Percentiles rank a stretch among this genome's conserved stretches.
Evolutionary conservation across 352 stramenopile genomes (phyloP).

Genomic region (Phytophthora litchii): DNA sequence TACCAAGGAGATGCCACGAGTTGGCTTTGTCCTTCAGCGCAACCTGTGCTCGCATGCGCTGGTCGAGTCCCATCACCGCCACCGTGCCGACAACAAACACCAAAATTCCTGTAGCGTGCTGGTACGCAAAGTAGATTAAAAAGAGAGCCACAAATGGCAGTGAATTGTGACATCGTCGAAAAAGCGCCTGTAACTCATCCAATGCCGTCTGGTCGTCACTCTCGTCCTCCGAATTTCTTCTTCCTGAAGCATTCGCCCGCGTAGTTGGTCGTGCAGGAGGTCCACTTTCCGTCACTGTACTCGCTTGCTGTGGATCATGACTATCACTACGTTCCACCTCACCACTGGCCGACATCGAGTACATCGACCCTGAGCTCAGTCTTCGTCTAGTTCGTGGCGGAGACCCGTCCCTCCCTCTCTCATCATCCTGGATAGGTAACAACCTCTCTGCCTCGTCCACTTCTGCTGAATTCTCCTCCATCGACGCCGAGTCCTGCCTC

Average conservation of each 20-base stretch:
- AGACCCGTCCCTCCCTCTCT: slow-evolving; percentile 7
- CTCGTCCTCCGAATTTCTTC: slow-evolving; percentile 36
- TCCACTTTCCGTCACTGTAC: slow-evolving; percentile 2
- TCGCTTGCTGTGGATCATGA: not conserved
- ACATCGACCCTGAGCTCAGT: slow-evolving; percentile 24
- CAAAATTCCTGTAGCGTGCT: slow-evolving; percentile 73
- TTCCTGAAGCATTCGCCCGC: slow-evolving; percentile 8
- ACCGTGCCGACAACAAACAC: slow-evolving; percentile 70
- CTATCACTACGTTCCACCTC: slow-evolving; percentile 24
- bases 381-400: slow-evolving; percentile 23
- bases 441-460: slow-evolving; percentile 19
- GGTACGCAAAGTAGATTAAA: slow-evolving; percentile 79
- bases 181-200: slow-evolving; percentile 67
- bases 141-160: slow-evolving; percentile 77
- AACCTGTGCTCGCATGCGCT: slow-evolving; percentile 67
- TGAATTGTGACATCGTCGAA: slow-evolving; percentile 74
- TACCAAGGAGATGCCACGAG: slow-evolving; percentile 49
- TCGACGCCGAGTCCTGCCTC: slow-evolving; percentile 13
- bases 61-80: slow-evolving; percentile 74
- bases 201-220: slow-evolving; percentile 56
- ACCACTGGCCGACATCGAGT: slow-evolving; percentile 25
- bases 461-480: slow-evolving; percentile 10
- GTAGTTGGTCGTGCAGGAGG: slow-evolving; percentile 2
- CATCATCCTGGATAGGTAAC: slow-evolving; percentile 2
- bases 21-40: slow-evolving; percentile 80